A percentile compares a stretch with the other conserved stretches of the same genome.
Conservation (phyloP, 179 eudicot species). For the Monotropa hypopitys region DNA sequence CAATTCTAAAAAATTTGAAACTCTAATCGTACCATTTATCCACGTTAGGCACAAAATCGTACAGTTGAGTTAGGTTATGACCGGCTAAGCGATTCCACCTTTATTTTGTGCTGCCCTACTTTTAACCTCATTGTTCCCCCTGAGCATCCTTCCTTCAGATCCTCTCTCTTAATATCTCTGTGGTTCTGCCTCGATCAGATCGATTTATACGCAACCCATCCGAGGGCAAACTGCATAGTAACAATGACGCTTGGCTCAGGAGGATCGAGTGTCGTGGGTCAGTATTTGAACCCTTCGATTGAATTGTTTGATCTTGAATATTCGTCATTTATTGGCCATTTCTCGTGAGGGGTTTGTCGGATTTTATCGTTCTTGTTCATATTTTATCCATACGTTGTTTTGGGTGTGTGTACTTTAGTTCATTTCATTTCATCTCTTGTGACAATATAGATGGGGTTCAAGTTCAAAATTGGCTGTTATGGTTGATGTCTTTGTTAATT, state of each 20-base stretch:
- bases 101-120: too few relatives aligned
- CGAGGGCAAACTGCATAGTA: neutral
- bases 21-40: too few relatives aligned
- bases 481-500: neutral
- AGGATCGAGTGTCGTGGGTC: conserved; percentile 24
- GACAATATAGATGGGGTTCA: neutral
- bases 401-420: neutral
- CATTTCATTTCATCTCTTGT: neutral
- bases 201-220: conserved; percentile 3
- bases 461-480: neutral
- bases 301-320: neutral
- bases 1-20: too few relatives aligned
- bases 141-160: neutral
- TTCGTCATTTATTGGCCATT: neutral
- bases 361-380: neutral
- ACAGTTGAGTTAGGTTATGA: too few relatives aligned
- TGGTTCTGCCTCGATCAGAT: conserved; percentile 5
- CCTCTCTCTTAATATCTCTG: neutral
- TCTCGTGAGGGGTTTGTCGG: neutral
- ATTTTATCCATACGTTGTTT: neutral
- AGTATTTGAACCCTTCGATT: conserved; percentile 6
- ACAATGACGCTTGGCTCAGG: conserved; percentile 23
- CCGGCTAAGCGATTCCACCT: too few relatives aligned
- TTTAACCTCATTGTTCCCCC: too few relatives aligned
- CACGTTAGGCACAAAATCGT: too few relatives aligned